Conservation (phyloP, 2,329 filamentous ascomycete species). For the Cladosporium sphaerospermum region DNA sequence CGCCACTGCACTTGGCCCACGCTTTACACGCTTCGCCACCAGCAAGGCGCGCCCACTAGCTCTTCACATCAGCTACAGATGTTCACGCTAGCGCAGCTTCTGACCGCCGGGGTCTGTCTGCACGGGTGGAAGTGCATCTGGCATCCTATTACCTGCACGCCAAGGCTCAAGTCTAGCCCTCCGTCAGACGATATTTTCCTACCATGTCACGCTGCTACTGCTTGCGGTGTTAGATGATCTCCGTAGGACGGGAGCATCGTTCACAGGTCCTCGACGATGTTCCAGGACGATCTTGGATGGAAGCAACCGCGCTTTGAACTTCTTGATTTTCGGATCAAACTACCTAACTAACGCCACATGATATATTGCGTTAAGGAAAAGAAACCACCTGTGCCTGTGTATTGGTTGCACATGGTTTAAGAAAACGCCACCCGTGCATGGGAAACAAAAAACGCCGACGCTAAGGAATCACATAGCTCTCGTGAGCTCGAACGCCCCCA, state of each 20-base stretch:
- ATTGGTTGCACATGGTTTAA: background rate
- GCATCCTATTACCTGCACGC: no score
- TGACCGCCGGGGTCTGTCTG: no score
- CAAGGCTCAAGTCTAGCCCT: no score
- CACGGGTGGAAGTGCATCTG: no score
- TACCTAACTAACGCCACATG: background rate
- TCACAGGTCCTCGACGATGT: background rate
- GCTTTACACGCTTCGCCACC: conserved; percentile 1
- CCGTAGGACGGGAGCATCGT: background rate
- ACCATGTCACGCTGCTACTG: no score
- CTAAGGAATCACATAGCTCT: conserved; percentile 1
- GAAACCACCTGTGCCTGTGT: background rate
- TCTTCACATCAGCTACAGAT: no score
- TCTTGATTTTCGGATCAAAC: no score
- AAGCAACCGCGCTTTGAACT: background rate
- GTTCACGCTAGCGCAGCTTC: no score
- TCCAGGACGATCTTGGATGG: background rate
- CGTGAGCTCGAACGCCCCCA: background rate
- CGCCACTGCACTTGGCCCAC: background rate
- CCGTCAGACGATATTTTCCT: no score
- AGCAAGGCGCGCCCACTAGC: background rate
- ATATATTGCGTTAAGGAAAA: background rate
- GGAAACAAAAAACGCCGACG: conserved; percentile 1
- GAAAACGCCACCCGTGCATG: background rate
- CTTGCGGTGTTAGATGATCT: no score